Conservation (phyloP, 805 yeast genomes). For the Candida caryicola region DNA sequence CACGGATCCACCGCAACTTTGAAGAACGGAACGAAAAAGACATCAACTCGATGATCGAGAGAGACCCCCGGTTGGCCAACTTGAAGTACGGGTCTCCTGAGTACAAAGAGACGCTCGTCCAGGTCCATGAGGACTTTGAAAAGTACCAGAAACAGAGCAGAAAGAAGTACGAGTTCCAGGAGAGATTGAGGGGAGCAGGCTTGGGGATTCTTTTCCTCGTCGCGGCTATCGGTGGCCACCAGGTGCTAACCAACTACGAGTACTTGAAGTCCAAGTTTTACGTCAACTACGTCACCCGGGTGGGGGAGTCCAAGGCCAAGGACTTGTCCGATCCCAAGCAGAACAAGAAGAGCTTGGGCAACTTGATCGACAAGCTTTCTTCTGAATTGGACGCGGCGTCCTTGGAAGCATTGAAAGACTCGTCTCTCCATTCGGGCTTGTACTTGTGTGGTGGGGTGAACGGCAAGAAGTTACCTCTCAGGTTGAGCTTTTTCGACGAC, state of each 20-base stretch:
- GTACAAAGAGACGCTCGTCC: constrained; percentile 29
- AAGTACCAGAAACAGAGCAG: constrained; percentile 24
- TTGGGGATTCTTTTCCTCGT: constrained; percentile 41
- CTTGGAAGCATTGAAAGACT: constrained; percentile 18
- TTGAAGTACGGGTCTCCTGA: constrained; percentile 34
- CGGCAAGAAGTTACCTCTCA: constrained; percentile 49
- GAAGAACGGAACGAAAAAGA: constrained; percentile 12
- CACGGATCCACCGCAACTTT: constrained; percentile 8
- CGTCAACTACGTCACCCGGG: constrained; percentile 32
- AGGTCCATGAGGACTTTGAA: constrained; percentile 27
- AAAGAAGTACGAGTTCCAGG: constrained; percentile 37
- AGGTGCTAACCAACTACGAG: constrained; percentile 42
- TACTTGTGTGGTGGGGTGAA: constrained; percentile 34
- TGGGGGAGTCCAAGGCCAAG: constrained; percentile 38
- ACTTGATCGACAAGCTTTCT: constrained; percentile 24
- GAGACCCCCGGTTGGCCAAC: constrained; percentile 29
- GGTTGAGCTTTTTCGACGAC: constrained; percentile 64
- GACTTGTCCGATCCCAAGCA: constrained; percentile 30
- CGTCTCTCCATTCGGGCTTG: constrained; percentile 29
- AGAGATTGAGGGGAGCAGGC: constrained; percentile 44
- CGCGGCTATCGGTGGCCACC: constrained; percentile 40
- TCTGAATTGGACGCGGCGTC: constrained; percentile 21
- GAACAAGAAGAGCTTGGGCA: constrained; percentile 25
- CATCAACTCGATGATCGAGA: constrained; percentile 24
- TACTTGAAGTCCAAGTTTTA: constrained; percentile 33